Evolutionary conservation across 805 yeast species (phyloP).

Genomic region (Yarrowia yakushimensis): DNA sequence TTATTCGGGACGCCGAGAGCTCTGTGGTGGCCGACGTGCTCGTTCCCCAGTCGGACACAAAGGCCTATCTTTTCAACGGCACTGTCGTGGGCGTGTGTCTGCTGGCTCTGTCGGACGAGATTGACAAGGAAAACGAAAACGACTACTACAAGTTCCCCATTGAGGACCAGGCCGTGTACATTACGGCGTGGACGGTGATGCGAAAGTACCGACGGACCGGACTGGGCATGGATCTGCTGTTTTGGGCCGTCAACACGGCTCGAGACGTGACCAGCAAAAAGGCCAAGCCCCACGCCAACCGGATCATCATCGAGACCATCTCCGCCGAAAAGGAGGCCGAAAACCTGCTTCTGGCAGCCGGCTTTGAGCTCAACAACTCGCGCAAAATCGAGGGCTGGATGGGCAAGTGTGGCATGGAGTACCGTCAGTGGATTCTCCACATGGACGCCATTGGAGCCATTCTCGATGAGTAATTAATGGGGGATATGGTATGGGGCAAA

Average conservation of each 20-base stretch:
- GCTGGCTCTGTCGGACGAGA: constrained; percentile 18
- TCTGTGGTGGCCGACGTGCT: constrained; percentile 21
- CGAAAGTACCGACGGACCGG: constrained; percentile 26
- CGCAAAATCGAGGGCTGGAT: constrained; percentile 23
- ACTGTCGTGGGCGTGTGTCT: constrained; percentile 23
- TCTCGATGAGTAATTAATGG: constrained; percentile 12
- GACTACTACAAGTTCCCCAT: constrained; percentile 24
- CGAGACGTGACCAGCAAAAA: constrained; percentile 13
- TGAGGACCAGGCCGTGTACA: constrained; percentile 22
- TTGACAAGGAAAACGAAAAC: constrained; percentile 1
- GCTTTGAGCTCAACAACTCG: constrained; percentile 15
- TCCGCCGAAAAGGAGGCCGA: constrained; percentile 20
- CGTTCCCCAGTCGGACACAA: constrained; percentile 21
- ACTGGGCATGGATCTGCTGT: constrained; percentile 21
- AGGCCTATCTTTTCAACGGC: constrained; percentile 26
- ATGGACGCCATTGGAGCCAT: constrained; percentile 23
- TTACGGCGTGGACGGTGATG: constrained; percentile 25
- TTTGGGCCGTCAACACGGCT: constrained; percentile 25
- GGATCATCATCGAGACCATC: constrained; percentile 20
- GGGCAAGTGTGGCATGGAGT: constrained; percentile 24
- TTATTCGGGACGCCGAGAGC: constrained; percentile 24
- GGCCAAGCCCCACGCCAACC: constrained; percentile 19
- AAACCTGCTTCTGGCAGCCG: constrained; percentile 6
- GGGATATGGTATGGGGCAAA: too few relatives aligned
- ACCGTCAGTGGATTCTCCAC: constrained; percentile 21